phyloP scores from a whole-genome alignment of 192 early-diverging fungal species.

The Podila horticola region DNA sequence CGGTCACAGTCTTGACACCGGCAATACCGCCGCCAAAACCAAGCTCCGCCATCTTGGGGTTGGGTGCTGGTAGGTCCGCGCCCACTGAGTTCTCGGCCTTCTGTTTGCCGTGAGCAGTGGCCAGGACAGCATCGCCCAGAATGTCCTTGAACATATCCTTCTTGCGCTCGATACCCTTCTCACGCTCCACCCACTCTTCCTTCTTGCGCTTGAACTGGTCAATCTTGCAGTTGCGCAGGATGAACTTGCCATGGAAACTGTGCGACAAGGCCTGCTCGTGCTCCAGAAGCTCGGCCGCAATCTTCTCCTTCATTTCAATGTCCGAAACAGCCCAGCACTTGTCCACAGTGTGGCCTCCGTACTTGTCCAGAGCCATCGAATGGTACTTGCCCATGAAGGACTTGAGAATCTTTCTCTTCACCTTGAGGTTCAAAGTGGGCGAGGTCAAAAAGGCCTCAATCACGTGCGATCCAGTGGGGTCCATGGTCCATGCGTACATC shows the following conservation, averaged over 20 bases:
- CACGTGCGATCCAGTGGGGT: conserved; percentile 79
- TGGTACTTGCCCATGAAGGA: conserved; percentile 66
- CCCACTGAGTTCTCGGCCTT: conserved; percentile 13
- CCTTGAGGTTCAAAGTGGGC: conserved; percentile 62
- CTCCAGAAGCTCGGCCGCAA: conserved; percentile 75
- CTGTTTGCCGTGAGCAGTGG: conserved; percentile 45
- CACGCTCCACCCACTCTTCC: conserved; percentile 82
- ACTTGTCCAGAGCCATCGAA: conserved; percentile 74
- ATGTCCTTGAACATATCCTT: conserved; percentile 86
- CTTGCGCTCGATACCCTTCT: conserved; percentile 78
- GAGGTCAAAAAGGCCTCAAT: conserved; percentile 74
- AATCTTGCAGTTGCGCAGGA: conserved; percentile 81
- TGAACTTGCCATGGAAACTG: conserved; percentile 76
- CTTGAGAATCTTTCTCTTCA: conserved; percentile 75
- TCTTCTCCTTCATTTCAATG: conserved; percentile 77
- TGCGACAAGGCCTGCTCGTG: conserved; percentile 64
- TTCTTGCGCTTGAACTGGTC: conserved; percentile 77
- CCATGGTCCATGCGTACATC: conserved; percentile 66
- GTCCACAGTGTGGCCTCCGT: conserved; percentile 84
- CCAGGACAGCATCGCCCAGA: conserved; percentile 60
- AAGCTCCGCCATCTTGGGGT: conserved; percentile 64
- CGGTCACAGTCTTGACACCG: conserved; percentile 46
- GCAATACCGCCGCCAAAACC: conserved; percentile 62
- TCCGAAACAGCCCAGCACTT: conserved; percentile 79
- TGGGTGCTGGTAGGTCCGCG: conserved; percentile 43